These are phyloP conservation scores for Phycomyces blakesleeanus DNA, from an alignment of 192 early-diverging fungal genomes.

Conservation along the genomic window DNA sequence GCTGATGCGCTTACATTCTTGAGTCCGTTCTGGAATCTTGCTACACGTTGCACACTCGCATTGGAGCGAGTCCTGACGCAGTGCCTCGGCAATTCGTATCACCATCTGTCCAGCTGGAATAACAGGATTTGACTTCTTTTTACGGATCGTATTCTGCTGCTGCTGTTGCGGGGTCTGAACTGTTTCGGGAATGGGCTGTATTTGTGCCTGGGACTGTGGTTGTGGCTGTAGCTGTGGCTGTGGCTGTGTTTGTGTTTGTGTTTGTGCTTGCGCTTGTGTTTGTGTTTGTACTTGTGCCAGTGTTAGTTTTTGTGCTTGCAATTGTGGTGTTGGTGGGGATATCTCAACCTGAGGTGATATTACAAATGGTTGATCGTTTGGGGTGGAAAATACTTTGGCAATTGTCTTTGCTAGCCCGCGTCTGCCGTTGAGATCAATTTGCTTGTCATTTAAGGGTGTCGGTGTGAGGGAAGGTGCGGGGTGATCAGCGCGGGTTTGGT, in stretches of 20 bases:
- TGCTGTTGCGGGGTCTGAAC: not conserved
- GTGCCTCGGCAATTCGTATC: not conserved
- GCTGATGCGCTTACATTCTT: not conserved
- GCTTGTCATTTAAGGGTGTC: too few relatives aligned
- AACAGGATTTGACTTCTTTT: not conserved
- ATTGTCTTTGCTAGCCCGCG: too few relatives aligned
- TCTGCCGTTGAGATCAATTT: too few relatives aligned
- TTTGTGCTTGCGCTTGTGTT: too few relatives aligned
- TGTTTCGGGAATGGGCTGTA: not conserved
- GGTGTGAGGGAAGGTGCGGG: too few relatives aligned
- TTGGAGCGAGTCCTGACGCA: not conserved
- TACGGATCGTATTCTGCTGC: not conserved
- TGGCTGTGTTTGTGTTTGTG: not conserved
- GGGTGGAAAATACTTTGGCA: too few relatives aligned
- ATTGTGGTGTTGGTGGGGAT: not conserved
- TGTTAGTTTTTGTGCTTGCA: not conserved
- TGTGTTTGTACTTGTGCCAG: too few relatives aligned
- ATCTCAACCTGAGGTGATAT: not conserved
- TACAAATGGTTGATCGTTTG: too few relatives aligned
- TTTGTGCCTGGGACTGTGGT: not conserved
- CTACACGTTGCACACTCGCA: not conserved
- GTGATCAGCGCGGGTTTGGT: too few relatives aligned
- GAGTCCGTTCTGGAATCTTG: not conserved
- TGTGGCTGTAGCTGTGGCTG: not conserved
- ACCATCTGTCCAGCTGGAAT: constrained; percentile 1